phyloP scores from a whole-genome alignment of 1,284 basidiomycete species.

The Moesziomyces antarcticus region DNA sequence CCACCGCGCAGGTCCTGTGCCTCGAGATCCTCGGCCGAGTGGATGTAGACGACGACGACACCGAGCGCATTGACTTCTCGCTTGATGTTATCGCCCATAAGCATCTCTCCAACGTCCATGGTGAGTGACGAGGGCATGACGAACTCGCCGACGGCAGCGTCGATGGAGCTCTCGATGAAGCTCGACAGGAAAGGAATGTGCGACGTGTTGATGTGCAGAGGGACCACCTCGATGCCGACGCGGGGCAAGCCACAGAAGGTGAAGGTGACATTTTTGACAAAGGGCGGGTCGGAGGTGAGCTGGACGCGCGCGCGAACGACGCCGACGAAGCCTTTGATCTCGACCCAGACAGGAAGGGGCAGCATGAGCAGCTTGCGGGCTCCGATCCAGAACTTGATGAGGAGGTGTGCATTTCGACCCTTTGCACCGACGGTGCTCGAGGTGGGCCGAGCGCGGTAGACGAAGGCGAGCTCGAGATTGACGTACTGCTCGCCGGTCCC shows the following conservation, averaged over 20 bases:
- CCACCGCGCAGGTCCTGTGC: constrained; percentile 50
- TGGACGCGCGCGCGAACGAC: constrained; percentile 40
- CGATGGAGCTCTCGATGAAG: constrained; percentile 55
- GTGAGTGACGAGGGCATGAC: constrained; percentile 52
- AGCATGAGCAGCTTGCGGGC: constrained; percentile 35
- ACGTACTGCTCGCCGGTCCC: constrained; percentile 33
- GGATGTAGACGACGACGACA: constrained; percentile 48
- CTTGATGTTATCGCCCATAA: constrained; percentile 58
- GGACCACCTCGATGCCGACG: constrained; percentile 47
- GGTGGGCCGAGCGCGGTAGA: constrained; percentile 46
- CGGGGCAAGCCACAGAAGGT: constrained; percentile 52
- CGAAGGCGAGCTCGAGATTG: constrained; percentile 48
- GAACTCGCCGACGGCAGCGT: constrained; percentile 52
- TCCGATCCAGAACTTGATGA: constrained; percentile 54
- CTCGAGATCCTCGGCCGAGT: constrained; percentile 48
- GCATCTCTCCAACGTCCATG: constrained; percentile 52
- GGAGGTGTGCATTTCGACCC: constrained; percentile 43
- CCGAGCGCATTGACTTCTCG: constrained; percentile 53
- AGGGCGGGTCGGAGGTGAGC: constrained; percentile 51
- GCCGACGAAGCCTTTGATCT: constrained; percentile 54
- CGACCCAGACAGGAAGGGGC: constrained; percentile 55
- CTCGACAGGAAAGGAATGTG: constrained; percentile 49
- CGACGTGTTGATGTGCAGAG: constrained; percentile 44
- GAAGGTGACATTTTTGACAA: constrained; percentile 52
- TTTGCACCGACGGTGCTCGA: constrained; percentile 25